Evolutionary conservation across 441 rosid species (phyloP), one percentile per base, ranked within the genome.

Genomic region (Biscutella laevigata): DNA sequence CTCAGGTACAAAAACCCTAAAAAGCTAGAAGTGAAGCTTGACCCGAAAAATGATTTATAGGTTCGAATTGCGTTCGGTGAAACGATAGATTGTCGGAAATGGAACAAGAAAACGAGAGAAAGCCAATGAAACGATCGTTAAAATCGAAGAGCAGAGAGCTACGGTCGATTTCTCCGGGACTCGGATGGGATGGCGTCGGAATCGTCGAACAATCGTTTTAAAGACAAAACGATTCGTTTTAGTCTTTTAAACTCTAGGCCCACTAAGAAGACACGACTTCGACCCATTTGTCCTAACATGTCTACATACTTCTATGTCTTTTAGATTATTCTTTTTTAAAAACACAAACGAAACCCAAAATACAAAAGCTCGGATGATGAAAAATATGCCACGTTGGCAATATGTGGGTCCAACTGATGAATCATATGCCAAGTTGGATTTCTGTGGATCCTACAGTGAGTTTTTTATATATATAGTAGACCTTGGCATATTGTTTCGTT

Each of bases 91-190:
- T 27, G 28, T 50, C 13, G 27, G 27, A 40, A 39, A 11, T 19
- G 30, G 9, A 22, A 54, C 28, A 27, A 33, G 44, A 42, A 48
- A 40, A 40, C 41, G 50, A 6, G 24, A 47, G n/a, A n/a, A n/a
- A n/a, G n/a, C n/a, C 48, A 22, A 42, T 58, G 25, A 51, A 42
- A 27, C 17, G 48, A 58, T 42, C 1, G 16, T 57, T 20, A 1
- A 14, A 36, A 16, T 20, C 17, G 6, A 36, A 49, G 42, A 43
- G 46, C 40, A 57, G 26, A 50, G 53, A 58, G 55, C 42, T 43
- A 44, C 55, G 70, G 51, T 65, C 70, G 70, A 58, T 66, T 43
- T 37, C 59, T 34, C 64, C 60, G 60, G 64, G 63, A 34, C 63
- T 64, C 34, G 32, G 49, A 48, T 64, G 63, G 25, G 69, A 47